Percentiles rank a stretch among this genome's conserved stretches.
These are phyloP conservation scores for Cicer arietinum DNA, from an alignment of 306 rosid species.

Conservation along the genomic window DNA sequence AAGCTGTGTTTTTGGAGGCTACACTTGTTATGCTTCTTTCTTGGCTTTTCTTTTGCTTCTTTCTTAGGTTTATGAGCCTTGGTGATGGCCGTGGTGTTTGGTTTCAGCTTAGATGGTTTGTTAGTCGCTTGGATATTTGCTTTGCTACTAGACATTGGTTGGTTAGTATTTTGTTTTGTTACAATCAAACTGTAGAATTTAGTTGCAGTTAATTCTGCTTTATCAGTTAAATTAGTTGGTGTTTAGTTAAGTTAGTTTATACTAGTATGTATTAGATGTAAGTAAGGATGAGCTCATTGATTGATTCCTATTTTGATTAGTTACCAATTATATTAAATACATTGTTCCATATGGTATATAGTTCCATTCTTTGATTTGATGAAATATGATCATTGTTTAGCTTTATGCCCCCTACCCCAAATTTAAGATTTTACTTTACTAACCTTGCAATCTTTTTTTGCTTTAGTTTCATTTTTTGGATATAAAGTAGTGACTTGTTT, in stretches of 20 bases:
- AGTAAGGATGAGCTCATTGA: background rate
- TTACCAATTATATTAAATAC: conserved; percentile 1
- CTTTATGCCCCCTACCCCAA: background rate
- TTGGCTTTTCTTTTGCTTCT: conserved; percentile 75
- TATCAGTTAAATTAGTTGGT: conserved; percentile 16
- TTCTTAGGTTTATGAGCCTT: conserved; percentile 67
- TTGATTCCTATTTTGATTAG: background rate
- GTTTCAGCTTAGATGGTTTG: conserved; percentile 86
- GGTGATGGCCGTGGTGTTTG: conserved; percentile 75
- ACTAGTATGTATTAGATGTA: background rate
- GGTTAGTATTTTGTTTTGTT: conserved; percentile 56
- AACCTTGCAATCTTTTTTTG: background rate
- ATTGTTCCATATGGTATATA: background rate
- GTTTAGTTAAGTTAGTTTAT: background rate
- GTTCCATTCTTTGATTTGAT: background rate
- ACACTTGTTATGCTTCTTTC: conserved; percentile 75
- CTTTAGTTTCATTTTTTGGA: background rate
- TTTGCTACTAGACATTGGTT: conserved; percentile 95
- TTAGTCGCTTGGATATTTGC: conserved; percentile 87
- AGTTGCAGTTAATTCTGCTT: background rate
- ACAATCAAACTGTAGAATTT: background rate
- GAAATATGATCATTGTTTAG: conserved; percentile 22
- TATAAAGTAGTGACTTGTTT: background rate
- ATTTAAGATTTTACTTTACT: conserved; percentile 13
- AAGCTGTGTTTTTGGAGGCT: conserved; percentile 93